Evolutionary conservation across 192 early-diverging fungal species (phyloP).

Genomic region (Coemansia sp.): DNA sequence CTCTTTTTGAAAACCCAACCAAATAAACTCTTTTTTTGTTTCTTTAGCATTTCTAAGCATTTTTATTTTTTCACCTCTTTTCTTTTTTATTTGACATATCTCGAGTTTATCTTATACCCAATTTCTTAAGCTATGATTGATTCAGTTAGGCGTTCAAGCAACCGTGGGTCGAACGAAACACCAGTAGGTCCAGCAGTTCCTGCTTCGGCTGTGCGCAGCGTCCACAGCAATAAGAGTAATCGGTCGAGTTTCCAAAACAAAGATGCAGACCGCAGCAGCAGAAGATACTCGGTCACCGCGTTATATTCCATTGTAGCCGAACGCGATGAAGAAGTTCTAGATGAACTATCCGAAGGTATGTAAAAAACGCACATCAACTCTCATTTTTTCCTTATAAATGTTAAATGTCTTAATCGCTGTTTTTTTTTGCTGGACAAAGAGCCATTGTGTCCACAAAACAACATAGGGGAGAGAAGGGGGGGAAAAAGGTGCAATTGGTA

Average conservation of each 20-base stretch:
- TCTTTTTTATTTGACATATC: background rate
- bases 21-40: background rate
- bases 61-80: background rate
- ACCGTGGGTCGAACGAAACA: conserved; percentile 26
- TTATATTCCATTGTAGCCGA: conserved; percentile 85
- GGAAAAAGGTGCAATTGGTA: background rate
- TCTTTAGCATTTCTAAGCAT: background rate
- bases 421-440: background rate
- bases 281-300: conserved; percentile 69
- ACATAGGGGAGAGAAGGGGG: no score
- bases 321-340: conserved; percentile 89
- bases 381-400: background rate
- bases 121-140: conserved; percentile 27
- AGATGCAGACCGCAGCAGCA: conserved; percentile 59
- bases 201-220: conserved; percentile 17
- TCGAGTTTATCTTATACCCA: background rate
- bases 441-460: no score
- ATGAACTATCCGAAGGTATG: conserved; percentile 87
- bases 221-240: conserved; percentile 37
- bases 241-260: conserved; percentile 25
- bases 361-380: background rate
- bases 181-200: conserved; percentile 17
- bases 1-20: conserved; percentile 1
- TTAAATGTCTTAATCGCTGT: no score
- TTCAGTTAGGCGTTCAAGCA: conserved; percentile 36